Base-by-base conservation (phyloP, 371 early-diverging fungal species). In the Rhizomucor pusillus region DNA sequence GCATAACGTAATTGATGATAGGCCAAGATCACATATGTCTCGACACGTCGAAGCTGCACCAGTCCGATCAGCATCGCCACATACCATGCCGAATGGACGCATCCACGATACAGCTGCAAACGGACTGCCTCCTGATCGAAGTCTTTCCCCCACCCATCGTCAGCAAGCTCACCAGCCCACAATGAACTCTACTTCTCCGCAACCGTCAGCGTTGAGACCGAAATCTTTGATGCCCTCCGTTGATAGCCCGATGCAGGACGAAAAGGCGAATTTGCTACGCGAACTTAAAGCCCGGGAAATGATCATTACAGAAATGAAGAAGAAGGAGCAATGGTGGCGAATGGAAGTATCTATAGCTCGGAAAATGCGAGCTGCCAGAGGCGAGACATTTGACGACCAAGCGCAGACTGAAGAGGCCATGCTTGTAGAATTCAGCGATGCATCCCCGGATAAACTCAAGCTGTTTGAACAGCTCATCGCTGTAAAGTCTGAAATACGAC, bases 291-390 rank as follows among this genome's bases (percentile, higher is more conserved):
- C 71, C 1, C 68, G 73, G 3, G 78, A 78, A 47, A 39, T 54
- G 23, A 63, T 67, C 14, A 73, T 78, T 33, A 54, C 48, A 9
- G 75, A 75, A 39, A 72, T 78, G 73, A 75, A 70, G 54, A 68
- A 69, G 51, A 78, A 78, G 47, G 78, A 78, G 49, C 75, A 69
- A 49, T 78, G 78, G 78, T 78, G 78, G 78, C 68, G 78, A n/a
- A 70, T 71, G 10, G 78, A 78, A 40, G 78, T 78, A 0, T 68
- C 73, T 0, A 59, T 78, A 36, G 75, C 79, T 7, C 65, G 75
- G 1, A 75, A 73, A 25, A 48, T 56, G 12, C 59, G 69, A 11
- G 52, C 59, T 0, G 43, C 47, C 7, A 58, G 59, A 19, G 50
- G 58, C 0, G 67, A 66, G 12, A n/a, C 50, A 2, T 59, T 55